These are phyloP conservation scores for Starmerella tilneyi DNA, from an alignment of 805 yeast genomes.

Conservation along the genomic window DNA sequence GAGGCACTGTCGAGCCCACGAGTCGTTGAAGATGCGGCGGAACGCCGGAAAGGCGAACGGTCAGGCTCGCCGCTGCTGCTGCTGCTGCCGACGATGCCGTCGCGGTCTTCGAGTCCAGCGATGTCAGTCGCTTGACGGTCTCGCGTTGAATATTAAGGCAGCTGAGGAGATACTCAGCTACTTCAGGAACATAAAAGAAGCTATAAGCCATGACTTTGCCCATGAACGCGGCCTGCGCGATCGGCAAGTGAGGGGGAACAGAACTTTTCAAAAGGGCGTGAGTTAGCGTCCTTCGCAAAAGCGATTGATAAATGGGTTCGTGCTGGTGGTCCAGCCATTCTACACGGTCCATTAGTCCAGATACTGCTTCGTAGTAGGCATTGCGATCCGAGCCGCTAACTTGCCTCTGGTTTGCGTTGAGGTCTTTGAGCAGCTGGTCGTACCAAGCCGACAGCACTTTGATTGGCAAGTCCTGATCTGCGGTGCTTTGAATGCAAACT, in stretches of 20 bases:
- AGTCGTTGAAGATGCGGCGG: conserved; percentile 3
- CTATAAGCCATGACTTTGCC: conserved; percentile 64
- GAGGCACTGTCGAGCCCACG: background rate
- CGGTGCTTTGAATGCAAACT: conserved; percentile 23
- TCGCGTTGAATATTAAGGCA: conserved; percentile 14
- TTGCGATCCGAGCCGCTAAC: conserved; percentile 32
- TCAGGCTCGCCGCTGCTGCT: no score
- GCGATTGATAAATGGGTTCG: conserved; percentile 17
- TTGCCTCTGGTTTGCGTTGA: conserved; percentile 14
- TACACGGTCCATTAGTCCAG: conserved; percentile 32
- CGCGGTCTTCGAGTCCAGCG: background rate
- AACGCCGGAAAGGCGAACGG: background rate
- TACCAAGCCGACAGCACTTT: conserved; percentile 34
- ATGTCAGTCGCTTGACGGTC: background rate
- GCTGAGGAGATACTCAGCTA: conserved; percentile 39
- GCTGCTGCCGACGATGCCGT: no score
- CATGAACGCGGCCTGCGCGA: conserved; percentile 52
- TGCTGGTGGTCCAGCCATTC: conserved; percentile 31
- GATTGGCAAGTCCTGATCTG: conserved; percentile 22
- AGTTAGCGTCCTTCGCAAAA: conserved; percentile 44
- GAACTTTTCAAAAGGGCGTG: conserved; percentile 37
- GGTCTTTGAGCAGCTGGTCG: conserved; percentile 29
- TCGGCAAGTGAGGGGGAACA: conserved; percentile 41
- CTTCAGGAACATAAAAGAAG: conserved; percentile 44
- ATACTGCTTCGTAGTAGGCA: conserved; percentile 35